phyloP scores from a whole-genome alignment of 768 basidiomycete genomes.

The Agaricus bisporus region DNA sequence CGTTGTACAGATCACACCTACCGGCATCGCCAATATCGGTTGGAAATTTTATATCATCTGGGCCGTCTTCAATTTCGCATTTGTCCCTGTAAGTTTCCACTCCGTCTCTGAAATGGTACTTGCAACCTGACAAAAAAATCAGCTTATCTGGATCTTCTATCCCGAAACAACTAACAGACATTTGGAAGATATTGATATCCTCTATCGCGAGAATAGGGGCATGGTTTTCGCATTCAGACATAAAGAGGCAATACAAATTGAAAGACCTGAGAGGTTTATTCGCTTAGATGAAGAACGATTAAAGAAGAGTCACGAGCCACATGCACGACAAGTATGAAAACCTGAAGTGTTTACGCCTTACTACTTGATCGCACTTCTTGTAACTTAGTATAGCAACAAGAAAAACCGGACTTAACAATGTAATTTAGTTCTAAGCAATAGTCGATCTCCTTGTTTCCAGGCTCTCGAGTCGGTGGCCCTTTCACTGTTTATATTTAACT shows the following conservation, averaged over 20 bases:
- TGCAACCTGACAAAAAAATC: background rate
- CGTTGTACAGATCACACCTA: conserved; percentile 43
- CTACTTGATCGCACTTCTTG: too few relatives aligned
- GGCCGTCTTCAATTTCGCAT: conserved; percentile 40
- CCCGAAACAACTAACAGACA: conserved; percentile 46
- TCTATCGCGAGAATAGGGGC: conserved; percentile 38
- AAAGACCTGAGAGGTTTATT: conserved; percentile 35
- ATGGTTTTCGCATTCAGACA: conserved; percentile 36
- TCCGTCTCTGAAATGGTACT: too few relatives aligned
- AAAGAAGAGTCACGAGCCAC: background rate
- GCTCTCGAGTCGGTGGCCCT: too few relatives aligned
- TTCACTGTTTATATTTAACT: too few relatives aligned
- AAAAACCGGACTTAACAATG: too few relatives aligned
- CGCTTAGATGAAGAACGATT: conserved; percentile 28
- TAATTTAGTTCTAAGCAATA: too few relatives aligned
- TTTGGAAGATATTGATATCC: conserved; percentile 42
- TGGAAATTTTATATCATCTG: conserved; percentile 48
- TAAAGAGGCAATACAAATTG: conserved; percentile 36
- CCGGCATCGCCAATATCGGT: conserved; percentile 38
- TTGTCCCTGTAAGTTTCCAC: conserved; percentile 35
- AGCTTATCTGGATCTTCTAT: conserved; percentile 42
- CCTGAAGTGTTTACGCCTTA: too few relatives aligned
- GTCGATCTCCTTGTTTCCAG: too few relatives aligned
- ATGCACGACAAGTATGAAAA: background rate
- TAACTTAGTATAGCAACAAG: too few relatives aligned